Evolutionary conservation across 805 yeast genomes (phyloP).

Genomic region (Candida michaelii): DNA sequence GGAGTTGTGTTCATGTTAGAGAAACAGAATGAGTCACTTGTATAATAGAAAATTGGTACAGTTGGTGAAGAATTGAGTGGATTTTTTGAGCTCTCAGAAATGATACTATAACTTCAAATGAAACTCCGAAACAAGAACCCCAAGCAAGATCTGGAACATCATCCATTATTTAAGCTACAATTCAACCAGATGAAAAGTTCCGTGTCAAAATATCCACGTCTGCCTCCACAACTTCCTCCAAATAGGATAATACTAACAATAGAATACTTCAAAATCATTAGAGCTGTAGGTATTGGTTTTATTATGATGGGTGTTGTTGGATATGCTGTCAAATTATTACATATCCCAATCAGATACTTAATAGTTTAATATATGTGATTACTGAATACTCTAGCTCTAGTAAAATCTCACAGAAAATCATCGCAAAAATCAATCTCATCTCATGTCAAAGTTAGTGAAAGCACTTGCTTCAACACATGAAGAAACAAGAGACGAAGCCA

Average conservation of each 20-base stretch:
- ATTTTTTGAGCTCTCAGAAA: too few relatives aligned
- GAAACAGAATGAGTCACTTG: too few relatives aligned
- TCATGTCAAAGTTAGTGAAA: constrained; percentile 59
- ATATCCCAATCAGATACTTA: constrained; percentile 94
- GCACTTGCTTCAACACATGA: constrained; percentile 83
- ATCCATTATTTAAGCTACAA: too few relatives aligned
- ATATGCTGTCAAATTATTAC: constrained; percentile 88
- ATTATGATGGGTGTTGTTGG: constrained; percentile 98
- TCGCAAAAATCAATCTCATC: constrained; percentile 1
- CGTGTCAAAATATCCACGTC: too few relatives aligned
- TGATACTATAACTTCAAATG: too few relatives aligned
- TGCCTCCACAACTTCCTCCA: too few relatives aligned
- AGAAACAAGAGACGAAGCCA: constrained; percentile 59
- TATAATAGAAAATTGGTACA: too few relatives aligned
- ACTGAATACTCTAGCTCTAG: not conserved
- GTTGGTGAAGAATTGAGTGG: too few relatives aligned
- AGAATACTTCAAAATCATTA: constrained; percentile 83
- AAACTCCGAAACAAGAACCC: too few relatives aligned
- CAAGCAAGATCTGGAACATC: too few relatives aligned
- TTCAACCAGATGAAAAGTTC: too few relatives aligned
- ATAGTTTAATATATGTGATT: constrained; percentile 57
- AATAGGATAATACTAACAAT: constrained; percentile 7
- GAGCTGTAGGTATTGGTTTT: constrained; percentile 97
- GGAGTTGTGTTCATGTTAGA: too few relatives aligned
- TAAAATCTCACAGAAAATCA: not conserved